These are phyloP conservation scores for Xylaria sp. DNA, from an alignment of 2,329 filamentous ascomycete species.

Conservation along the genomic window DNA sequence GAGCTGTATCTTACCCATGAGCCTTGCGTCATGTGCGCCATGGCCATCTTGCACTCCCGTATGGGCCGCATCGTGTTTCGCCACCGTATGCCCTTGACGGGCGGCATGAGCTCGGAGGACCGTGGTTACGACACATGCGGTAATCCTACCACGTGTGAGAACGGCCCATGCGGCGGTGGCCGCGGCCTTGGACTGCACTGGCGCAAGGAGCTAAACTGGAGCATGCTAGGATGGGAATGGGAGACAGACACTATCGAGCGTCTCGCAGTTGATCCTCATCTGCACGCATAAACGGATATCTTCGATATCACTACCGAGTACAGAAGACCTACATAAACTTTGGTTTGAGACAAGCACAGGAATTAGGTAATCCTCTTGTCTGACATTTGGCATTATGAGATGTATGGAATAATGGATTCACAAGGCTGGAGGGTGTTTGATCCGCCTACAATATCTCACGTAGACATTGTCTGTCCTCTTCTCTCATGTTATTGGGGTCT, in stretches of 20 bases:
- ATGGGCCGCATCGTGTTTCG: slow-evolving; percentile 88
- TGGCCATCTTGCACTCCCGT: slow-evolving; percentile 93
- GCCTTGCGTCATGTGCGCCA: slow-evolving; percentile 95
- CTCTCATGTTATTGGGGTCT: slow-evolving; percentile 2
- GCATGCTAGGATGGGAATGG: slow-evolving; percentile 83
- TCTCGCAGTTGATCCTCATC: slow-evolving; percentile 57
- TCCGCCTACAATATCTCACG: slow-evolving; percentile 21
- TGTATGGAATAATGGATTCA: slow-evolving; percentile 25
- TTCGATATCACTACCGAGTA: slow-evolving; percentile 46
- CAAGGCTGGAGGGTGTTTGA: slow-evolving; percentile 9
- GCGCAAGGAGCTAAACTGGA: slow-evolving; percentile 86
- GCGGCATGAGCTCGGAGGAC: slow-evolving; percentile 83
- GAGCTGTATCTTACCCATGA: slow-evolving; percentile 96
- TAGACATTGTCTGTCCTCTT: not conserved
- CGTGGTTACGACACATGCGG: slow-evolving; percentile 58
- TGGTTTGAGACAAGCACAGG: slow-evolving; percentile 54
- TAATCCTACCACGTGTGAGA: slow-evolving; percentile 43
- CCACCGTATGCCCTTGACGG: slow-evolving; percentile 80
- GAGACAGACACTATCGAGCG: slow-evolving; percentile 58
- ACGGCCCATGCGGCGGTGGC: slow-evolving; percentile 57
- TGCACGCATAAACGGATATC: slow-evolving; percentile 57
- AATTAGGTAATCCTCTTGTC: slow-evolving; percentile 63
- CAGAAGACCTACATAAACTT: slow-evolving; percentile 41
- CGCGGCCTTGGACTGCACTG: slow-evolving; percentile 75
- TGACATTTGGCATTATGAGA: slow-evolving; percentile 45